Percentiles rank a stretch among this genome's conserved stretches.
Conservation (phyloP, 2,329 filamentous ascomycete species). For the Phialocephala sp. region DNA sequence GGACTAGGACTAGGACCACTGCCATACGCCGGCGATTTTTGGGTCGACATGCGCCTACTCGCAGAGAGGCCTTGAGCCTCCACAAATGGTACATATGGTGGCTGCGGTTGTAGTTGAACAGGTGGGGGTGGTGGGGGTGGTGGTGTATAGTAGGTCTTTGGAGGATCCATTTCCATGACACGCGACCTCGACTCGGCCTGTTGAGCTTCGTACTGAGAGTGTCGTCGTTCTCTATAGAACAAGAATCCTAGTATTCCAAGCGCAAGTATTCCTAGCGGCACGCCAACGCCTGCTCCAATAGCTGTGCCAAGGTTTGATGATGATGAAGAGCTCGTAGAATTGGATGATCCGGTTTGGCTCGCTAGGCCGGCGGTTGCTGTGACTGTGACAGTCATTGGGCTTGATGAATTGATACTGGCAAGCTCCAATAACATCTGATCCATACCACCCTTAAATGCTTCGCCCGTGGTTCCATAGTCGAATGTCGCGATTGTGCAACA, state of each 20-base stretch:
- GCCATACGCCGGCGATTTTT: not conserved
- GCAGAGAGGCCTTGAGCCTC: not conserved
- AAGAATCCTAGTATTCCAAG: slow-evolving; percentile 22
- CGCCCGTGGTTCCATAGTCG: slow-evolving; percentile 16
- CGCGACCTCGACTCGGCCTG: not conserved
- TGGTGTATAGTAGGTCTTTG: not conserved
- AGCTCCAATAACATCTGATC: slow-evolving; percentile 21
- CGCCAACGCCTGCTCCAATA: slow-evolving; percentile 20
- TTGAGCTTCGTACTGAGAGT: not conserved
- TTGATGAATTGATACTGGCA: slow-evolving; percentile 1
- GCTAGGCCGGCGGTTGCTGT: slow-evolving; percentile 6
- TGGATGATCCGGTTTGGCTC: not conserved
- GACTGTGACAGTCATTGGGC: slow-evolving; percentile 18
- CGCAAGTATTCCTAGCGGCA: slow-evolving; percentile 16
- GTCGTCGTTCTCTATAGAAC: slow-evolving; percentile 17
- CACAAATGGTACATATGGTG: not conserved
- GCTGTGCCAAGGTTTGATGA: slow-evolving; percentile 12
- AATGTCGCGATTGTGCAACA: slow-evolving; percentile 26
- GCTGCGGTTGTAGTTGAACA: not conserved
- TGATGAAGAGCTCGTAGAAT: slow-evolving; percentile 1
- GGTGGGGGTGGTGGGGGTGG: not conserved
- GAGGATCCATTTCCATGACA: slow-evolving; percentile 12
- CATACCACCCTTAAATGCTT: slow-evolving; percentile 23
- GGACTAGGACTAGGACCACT: not conserved
- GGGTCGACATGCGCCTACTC: not conserved